These are phyloP conservation scores for Pseudocercospora fuligena DNA, from an alignment of 2,329 filamentous ascomycete species.

Conservation along the genomic window DNA sequence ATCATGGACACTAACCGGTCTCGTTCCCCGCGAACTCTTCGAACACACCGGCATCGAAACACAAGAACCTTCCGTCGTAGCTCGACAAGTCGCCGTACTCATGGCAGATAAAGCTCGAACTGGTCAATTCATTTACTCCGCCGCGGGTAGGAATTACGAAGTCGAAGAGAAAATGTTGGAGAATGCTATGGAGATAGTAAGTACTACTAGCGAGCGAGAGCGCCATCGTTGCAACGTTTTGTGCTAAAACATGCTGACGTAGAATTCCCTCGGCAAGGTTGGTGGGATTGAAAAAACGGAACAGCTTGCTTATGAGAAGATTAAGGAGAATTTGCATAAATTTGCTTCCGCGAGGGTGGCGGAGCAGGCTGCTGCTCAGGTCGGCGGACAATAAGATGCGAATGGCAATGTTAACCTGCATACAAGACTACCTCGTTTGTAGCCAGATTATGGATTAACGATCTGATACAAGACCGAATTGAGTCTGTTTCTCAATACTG, in stretches of 20 bases:
- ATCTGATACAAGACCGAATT: background rate
- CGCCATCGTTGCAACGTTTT: background rate
- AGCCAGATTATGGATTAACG: background rate
- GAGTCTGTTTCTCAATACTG: background rate
- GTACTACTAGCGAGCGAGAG: background rate
- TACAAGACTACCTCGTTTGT: no score
- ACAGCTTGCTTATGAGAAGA: constrained; percentile 7
- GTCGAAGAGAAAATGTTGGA: constrained; percentile 52
- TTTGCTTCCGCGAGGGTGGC: background rate
- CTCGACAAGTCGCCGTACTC: constrained; percentile 54
- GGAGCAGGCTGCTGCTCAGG: background rate
- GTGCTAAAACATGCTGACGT: background rate
- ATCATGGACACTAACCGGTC: constrained; percentile 59
- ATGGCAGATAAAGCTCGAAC: constrained; percentile 56
- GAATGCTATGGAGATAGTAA: constrained; percentile 25
- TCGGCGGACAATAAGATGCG: background rate
- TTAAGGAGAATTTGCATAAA: constrained; percentile 8
- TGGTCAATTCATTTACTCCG: constrained; percentile 59
- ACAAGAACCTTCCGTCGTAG: constrained; percentile 56
- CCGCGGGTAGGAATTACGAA: constrained; percentile 56
- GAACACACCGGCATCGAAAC: constrained; percentile 47
- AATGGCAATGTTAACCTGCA: no score
- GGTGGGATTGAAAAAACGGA: background rate
- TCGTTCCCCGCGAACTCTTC: constrained; percentile 51
- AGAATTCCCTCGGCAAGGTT: constrained; percentile 7